Evolutionary conservation across 345 rosid species (phyloP), one percentile per base, ranked within the genome.

Genomic region (Populus euphratica): DNA sequence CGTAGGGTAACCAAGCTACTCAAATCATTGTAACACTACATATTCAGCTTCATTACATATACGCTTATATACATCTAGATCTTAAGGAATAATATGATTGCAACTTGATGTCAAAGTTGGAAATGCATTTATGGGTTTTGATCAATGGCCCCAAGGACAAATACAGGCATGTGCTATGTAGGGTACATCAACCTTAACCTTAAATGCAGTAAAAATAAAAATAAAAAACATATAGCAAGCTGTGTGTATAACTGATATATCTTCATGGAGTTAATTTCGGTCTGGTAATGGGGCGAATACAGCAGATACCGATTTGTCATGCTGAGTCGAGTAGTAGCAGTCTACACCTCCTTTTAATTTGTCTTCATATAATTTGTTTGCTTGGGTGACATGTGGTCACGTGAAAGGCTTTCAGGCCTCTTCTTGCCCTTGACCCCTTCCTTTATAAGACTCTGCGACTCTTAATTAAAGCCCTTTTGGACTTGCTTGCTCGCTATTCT

Each of bases 361-460:
- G 89, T 86, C 89, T 81, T 81, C 47, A 73, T 73, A 68, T 41
- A 38, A 27, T 63, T 43, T 80, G 84, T 80, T 79, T 85, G 72
- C 77, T 73, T 75, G 82, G 83, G 82, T 39, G 82, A 86, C 82
- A 80, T 77, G 81, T 77, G 72, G 76, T 86, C 90, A 84, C 90
- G 90, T 80, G 90, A 87, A 82, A 77, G 79, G 67, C 80, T 82
- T 82, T 64, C 82, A 71, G 73, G 80, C 84, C 82, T 78, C 74
- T 77, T 66, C 36, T 56, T 43, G 64, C 27, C 39, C 77, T 21
- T 41, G 38, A 13, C 29, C 29, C n/a, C 23, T 20, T 27, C 69
- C 73, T 72, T 39, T 76, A 25, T 68, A 33, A 76, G 68, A 9
- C 59, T 27, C 71, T 52, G 17, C 54, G 21, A 13, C 69, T 65